phyloP scores from a whole-genome alignment of 2,329 filamentous ascomycete species.

The Talaromyces amestolkiae region DNA sequence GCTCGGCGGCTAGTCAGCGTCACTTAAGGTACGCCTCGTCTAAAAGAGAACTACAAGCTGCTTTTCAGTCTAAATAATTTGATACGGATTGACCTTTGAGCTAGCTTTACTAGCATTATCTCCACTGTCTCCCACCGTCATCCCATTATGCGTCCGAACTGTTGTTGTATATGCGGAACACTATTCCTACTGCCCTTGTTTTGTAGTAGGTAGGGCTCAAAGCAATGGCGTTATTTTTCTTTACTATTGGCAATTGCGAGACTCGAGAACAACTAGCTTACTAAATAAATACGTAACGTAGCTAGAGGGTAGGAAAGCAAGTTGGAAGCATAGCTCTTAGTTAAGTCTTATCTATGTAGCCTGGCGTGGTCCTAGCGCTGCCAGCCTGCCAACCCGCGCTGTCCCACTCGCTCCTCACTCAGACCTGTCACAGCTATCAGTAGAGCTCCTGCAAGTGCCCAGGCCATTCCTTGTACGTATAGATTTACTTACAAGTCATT shows the following conservation, averaged over 20 bases:
- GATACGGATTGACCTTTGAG: neutral
- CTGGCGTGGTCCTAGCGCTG: conserved; percentile 2
- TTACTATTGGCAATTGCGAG: neutral
- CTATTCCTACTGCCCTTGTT: neutral
- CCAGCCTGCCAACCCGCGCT: conserved; percentile 3
- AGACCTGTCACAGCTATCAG: neutral
- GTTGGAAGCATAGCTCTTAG: neutral
- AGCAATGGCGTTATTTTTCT: neutral
- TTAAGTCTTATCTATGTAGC: neutral
- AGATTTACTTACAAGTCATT: neutral
- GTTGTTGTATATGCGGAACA: neutral
- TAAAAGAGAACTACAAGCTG: neutral
- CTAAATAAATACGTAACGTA: neutral
- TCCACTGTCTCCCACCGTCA: neutral
- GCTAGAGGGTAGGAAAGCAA: neutral
- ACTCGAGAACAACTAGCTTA: neutral
- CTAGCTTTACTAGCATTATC: neutral
- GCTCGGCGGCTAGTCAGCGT: conserved; percentile 1
- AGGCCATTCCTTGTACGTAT: neutral
- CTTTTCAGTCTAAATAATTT: neutral
- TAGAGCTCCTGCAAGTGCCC: neutral
- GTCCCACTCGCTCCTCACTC: neutral
- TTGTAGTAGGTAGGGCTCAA: neutral
- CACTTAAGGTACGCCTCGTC: neutral
- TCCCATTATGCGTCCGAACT: neutral